Evolutionary conservation across 805 yeast genomes (phyloP).

Genomic region (Ogataea naganishii): DNA sequence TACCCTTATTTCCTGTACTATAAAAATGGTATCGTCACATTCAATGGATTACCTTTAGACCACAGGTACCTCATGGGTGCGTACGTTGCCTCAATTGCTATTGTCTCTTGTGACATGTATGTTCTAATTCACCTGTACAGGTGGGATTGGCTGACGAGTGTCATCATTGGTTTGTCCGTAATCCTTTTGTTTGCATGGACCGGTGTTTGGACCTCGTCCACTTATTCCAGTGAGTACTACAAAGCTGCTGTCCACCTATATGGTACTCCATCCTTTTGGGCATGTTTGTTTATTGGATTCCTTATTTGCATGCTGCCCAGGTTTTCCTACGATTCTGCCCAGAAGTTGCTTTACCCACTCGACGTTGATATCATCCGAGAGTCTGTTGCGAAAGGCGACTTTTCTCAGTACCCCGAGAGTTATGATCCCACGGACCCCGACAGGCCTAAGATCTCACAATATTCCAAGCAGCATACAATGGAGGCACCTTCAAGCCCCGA

Average conservation of each 20-base stretch:
- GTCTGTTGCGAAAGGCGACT: slow-evolving; percentile 59
- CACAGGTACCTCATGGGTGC: slow-evolving; percentile 72
- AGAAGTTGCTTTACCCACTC: slow-evolving; percentile 45
- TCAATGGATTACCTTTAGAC: slow-evolving; percentile 45
- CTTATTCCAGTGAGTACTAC: slow-evolving; percentile 50
- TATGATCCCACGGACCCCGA: slow-evolving; percentile 81
- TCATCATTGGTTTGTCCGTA: slow-evolving; percentile 50
- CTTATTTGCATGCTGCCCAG: slow-evolving; percentile 60
- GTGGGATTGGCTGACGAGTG: slow-evolving; percentile 71
- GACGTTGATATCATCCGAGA: slow-evolving; percentile 73
- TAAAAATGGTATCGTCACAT: slow-evolving; percentile 31
- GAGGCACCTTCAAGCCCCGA: slow-evolving; percentile 14
- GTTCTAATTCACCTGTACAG: slow-evolving; percentile 60
- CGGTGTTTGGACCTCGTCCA: slow-evolving; percentile 63
- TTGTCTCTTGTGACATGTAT: slow-evolving; percentile 57
- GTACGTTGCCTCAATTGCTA: slow-evolving; percentile 57
- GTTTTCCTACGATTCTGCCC: slow-evolving; percentile 48
- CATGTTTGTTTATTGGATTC: slow-evolving; percentile 55
- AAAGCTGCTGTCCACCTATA: slow-evolving; percentile 58
- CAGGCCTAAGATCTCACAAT: slow-evolving; percentile 42
- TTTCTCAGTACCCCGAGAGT: slow-evolving; percentile 51
- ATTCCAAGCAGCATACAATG: slow-evolving; percentile 25
- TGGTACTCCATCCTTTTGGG: slow-evolving; percentile 60
- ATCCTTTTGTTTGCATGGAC: slow-evolving; percentile 66
- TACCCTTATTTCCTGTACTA: slow-evolving; percentile 54